Evolutionary conservation across 2,329 filamentous ascomycete genomes (phyloP).

Genomic region (Penicillium sumatraense): DNA sequence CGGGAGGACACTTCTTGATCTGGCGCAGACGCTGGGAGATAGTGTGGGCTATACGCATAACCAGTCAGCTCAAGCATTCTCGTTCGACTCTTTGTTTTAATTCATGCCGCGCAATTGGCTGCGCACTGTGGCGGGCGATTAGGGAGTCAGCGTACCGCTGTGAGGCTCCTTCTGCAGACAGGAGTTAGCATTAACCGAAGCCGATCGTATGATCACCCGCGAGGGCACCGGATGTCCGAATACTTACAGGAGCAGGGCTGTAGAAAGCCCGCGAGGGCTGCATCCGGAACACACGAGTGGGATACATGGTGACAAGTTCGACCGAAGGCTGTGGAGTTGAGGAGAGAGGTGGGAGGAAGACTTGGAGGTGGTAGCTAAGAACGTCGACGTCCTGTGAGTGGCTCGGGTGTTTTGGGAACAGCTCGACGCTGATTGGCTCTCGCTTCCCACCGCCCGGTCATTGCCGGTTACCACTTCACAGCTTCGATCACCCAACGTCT

Average conservation of each 20-base stretch:
- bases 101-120: constrained; percentile 8
- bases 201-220: constrained; percentile 23
- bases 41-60: constrained; percentile 74
- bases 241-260: constrained; percentile 71
- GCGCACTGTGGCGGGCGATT: constrained; percentile 2
- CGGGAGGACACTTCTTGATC: constrained; percentile 86
- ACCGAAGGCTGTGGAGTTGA: constrained; percentile 12
- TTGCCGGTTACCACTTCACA: constrained; percentile 36
- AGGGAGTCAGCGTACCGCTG: constrained; percentile 55
- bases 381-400: constrained; percentile 28
- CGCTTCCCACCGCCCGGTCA: constrained; percentile 44
- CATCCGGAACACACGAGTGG: constrained; percentile 69
- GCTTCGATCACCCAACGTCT: constrained; percentile 41
- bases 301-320: constrained; percentile 61
- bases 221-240: constrained; percentile 7
- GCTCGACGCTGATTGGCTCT: constrained; percentile 38
- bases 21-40: constrained; percentile 92
- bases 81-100: background rate
- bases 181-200: constrained; percentile 45
- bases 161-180: constrained; percentile 64
- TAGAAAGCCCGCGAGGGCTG: constrained; percentile 52
- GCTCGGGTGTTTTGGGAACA: constrained; percentile 43
- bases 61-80: constrained; percentile 27
- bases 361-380: constrained; percentile 23
- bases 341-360: constrained; percentile 24